Conservation (phyloP, 2,329 filamentous ascomycete species). For the Aureobasidium subglaciale region DNA sequence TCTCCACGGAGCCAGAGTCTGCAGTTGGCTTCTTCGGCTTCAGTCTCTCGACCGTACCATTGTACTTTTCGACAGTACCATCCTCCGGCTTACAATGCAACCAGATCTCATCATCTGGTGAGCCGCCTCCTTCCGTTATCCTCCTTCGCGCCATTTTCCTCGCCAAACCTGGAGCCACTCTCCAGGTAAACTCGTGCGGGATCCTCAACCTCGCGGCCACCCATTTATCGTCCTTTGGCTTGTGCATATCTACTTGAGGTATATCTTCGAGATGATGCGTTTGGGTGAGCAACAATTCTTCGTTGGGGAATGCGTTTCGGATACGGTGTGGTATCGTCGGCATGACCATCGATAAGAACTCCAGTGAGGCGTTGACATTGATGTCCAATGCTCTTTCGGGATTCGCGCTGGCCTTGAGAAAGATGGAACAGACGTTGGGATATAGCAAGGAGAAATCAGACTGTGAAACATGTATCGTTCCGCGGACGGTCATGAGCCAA, state of each 20-base stretch:
- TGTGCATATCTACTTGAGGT: conserved; percentile 41
- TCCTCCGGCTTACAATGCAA: conserved; percentile 41
- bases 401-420: conserved; percentile 59
- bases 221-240: conserved; percentile 49
- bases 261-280: conserved; percentile 37
- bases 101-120: conserved; percentile 45
- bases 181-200: conserved; percentile 49
- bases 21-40: neutral
- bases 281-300: conserved; percentile 40
- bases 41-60: neutral
- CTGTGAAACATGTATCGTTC: conserved; percentile 59
- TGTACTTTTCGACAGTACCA: neutral
- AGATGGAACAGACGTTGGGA: conserved; percentile 48
- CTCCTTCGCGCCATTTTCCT: conserved; percentile 32
- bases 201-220: conserved; percentile 53
- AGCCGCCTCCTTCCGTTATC: conserved; percentile 33
- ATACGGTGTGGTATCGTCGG: conserved; percentile 42
- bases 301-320: conserved; percentile 46
- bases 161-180: conserved; percentile 41
- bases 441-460: conserved; percentile 62
- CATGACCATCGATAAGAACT: conserved; percentile 53
- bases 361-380: conserved; percentile 55
- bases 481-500: conserved; percentile 43
- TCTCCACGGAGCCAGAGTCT: no score
- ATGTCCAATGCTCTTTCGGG: conserved; percentile 56